These are phyloP conservation scores for Trichosporon faecale DNA, from an alignment of 1,284 basidiomycete genomes.

Conservation along the genomic window DNA sequence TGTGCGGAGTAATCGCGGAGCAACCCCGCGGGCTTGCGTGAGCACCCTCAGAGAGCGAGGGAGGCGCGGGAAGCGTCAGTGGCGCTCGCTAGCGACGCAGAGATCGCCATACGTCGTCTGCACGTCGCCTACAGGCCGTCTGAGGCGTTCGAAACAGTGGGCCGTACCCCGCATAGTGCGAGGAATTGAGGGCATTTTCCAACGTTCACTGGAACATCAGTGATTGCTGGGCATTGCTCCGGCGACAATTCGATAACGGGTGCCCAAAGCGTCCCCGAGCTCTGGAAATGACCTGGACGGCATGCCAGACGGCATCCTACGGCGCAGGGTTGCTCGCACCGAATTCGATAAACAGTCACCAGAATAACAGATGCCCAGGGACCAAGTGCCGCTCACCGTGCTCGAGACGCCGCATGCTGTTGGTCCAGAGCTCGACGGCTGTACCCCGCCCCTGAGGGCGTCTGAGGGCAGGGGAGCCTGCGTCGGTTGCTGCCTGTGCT, in stretches of 20 bases:
- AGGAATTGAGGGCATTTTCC: neutral
- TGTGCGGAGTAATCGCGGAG: neutral
- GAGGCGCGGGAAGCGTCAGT: neutral
- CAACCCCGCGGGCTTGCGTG: neutral
- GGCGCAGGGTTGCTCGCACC: neutral
- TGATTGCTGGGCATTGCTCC: neutral
- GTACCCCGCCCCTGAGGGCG: neutral
- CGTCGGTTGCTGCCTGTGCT: neutral
- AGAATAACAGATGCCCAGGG: conserved; percentile 6
- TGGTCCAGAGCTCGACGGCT: neutral
- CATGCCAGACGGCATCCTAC: neutral
- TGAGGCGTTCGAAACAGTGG: neutral
- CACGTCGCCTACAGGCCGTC: neutral
- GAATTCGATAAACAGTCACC: conserved; percentile 10
- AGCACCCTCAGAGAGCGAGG: neutral
- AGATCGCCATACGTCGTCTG: neutral
- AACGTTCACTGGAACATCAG: conserved; percentile 6
- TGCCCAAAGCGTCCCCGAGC: neutral
- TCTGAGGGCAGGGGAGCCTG: conserved; percentile 1
- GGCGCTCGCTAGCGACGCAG: neutral
- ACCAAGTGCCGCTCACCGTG: neutral
- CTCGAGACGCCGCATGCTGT: neutral
- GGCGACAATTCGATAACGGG: conserved; percentile 9
- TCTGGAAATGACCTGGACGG: neutral
- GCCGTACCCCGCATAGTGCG: neutral